These are phyloP conservation scores for Talaromyces amestolkiae DNA, from an alignment of 2,329 filamentous ascomycete genomes.

Conservation along the genomic window DNA sequence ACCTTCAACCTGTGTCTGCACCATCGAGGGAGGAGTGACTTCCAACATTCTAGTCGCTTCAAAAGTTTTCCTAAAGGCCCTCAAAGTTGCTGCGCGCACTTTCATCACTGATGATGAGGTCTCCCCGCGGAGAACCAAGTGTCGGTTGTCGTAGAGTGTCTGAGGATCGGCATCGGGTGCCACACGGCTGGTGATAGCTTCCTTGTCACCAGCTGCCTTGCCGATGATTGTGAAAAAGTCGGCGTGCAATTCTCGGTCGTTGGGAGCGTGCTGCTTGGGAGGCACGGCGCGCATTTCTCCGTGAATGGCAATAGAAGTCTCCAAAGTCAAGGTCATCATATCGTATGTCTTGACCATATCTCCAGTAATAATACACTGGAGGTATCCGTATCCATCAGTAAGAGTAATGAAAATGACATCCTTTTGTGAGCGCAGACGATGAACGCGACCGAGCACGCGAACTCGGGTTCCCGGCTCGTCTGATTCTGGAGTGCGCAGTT, in stretches of 20 bases:
- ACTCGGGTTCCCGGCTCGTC: constrained; percentile 69
- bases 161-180: constrained; percentile 67
- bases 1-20: constrained; percentile 93
- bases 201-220: constrained; percentile 78
- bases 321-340: constrained; percentile 76
- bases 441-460: constrained; percentile 76
- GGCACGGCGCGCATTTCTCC: constrained; percentile 83
- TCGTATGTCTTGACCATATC: constrained; percentile 89
- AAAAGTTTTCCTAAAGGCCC: constrained; percentile 76
- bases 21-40: constrained; percentile 84
- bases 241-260: constrained; percentile 82
- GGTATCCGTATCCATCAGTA: constrained; percentile 75
- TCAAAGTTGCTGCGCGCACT: constrained; percentile 76
- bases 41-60: constrained; percentile 74
- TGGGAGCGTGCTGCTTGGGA: constrained; percentile 71
- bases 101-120: constrained; percentile 81
- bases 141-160: constrained; percentile 75
- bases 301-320: constrained; percentile 80
- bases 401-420: constrained; percentile 84
- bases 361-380: constrained; percentile 81
- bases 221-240: constrained; percentile 83
- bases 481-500: constrained; percentile 55
- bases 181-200: constrained; percentile 84
- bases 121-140: constrained; percentile 82
- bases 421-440: constrained; percentile 77